These are phyloP conservation scores for Vicia faba DNA, from an alignment of 306 rosid species.

Conservation along the genomic window DNA sequence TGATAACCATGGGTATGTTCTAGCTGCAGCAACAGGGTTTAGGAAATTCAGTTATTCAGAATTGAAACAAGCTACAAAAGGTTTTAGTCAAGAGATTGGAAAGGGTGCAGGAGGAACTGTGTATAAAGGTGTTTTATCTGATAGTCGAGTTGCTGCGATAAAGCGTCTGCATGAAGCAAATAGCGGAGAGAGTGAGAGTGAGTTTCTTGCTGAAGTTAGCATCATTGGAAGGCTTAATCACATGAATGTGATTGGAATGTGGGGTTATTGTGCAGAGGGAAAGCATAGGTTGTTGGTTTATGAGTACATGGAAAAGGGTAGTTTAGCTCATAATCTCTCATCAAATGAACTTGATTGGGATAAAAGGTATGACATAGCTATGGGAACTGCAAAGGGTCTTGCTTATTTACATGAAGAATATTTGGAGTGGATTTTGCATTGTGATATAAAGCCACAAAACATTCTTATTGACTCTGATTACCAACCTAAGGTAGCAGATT, in stretches of 20 bases:
- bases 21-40: constrained; percentile 20
- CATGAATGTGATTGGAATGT: constrained; percentile 28
- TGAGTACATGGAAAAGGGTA: constrained; percentile 26
- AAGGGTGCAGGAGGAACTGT: constrained; percentile 24
- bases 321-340: constrained; percentile 3
- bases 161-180: neutral
- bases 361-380: constrained; percentile 26
- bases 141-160: constrained; percentile 1
- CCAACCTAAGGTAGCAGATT: constrained; percentile 28
- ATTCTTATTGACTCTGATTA: constrained; percentile 13
- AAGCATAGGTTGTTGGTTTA: constrained; percentile 19
- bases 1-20: neutral
- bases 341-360: constrained; percentile 13
- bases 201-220: constrained; percentile 23
- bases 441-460: constrained; percentile 35
- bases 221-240: constrained; percentile 2
- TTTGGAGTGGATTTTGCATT: constrained; percentile 59
- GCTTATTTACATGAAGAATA: constrained; percentile 59
- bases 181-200: constrained; percentile 16
- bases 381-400: constrained; percentile 52
- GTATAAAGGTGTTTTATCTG: constrained; percentile 6
- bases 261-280: constrained; percentile 28
- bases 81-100: constrained; percentile 19
- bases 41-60: constrained; percentile 12
- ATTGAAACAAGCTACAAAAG: constrained; percentile 10